Evolutionary conservation across 176 grass and related monocot species (phyloP), one percentile per base, ranked within the genome.

Genomic region (Oryza glumipatula): DNA sequence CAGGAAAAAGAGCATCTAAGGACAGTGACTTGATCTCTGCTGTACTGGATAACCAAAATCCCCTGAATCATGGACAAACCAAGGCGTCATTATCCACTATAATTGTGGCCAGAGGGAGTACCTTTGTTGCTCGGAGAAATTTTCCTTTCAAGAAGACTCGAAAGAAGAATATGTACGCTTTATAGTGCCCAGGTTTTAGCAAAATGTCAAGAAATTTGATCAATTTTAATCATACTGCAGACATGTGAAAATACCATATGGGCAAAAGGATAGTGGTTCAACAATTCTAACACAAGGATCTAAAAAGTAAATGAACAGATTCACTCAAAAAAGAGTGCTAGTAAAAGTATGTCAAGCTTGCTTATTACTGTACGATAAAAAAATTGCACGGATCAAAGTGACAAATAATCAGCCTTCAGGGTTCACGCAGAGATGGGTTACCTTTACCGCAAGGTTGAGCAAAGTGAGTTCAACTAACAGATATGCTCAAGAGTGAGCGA

Each of bases 361-460:
- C n/a, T 41, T 24, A 80, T 44, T 24, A 54, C 54, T 60, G 19
- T n/a, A 60, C 19, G 19, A 21, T 60, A 60, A 60, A 60, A 60
- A 60, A 60, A 60, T 60, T n/a, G 19, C 54, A 60, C 6, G 4
- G 7, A 61, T 61, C 7, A 4, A 61, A 61, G 6, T 61, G 38
- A 12, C 72, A 76, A 71, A 70, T 10, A 43, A 38, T 38, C 36
- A 38, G 36, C 36, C 36, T 38, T 38, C 36, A 61, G 67, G 21
- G 39, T 83, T 77, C 67, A 88, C 60, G 63, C 30, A 70, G 14
- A 80, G 16, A 80, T 63, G 23, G 38, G 16, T 35, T 80, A 68
- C 36, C 13, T 74, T 73, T 13, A 58, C 16, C 7, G 48, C 41
- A 78, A 65, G 45, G 65, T 16, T 33, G 67, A 68, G 14, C n/a